phyloP scores from a whole-genome alignment of 2,329 filamentous ascomycete genomes.

The Arthroderma sp. region DNA sequence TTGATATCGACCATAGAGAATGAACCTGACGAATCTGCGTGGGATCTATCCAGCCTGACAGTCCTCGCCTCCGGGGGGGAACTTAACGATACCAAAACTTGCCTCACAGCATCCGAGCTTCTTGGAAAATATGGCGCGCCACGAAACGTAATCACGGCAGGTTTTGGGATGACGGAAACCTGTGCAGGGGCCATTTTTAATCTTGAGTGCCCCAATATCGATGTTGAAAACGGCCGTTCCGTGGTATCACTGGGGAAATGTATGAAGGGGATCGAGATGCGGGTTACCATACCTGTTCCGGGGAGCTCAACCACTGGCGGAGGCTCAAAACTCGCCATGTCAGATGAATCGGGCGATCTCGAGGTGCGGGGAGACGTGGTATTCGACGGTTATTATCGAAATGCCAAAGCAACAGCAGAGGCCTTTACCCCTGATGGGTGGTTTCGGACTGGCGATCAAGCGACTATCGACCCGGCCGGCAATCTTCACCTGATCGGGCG shows the following conservation, averaged over 20 bases:
- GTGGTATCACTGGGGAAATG: conserved; percentile 28
- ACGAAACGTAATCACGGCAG: conserved; percentile 26
- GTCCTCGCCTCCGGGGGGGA: conserved; percentile 32
- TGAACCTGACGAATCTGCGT: background rate
- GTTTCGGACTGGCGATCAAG: conserved; percentile 15
- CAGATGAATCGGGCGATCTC: conserved; percentile 19
- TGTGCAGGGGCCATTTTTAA: conserved; percentile 39
- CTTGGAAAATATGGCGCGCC: background rate
- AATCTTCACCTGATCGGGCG: conserved; percentile 29
- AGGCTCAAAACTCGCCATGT: conserved; percentile 13
- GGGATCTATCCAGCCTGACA: conserved; percentile 19
- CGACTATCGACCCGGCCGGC: conserved; percentile 22
- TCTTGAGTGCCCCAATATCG: conserved; percentile 28
- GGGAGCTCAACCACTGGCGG: background rate
- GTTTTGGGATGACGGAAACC: conserved; percentile 42
- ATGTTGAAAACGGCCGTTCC: conserved; percentile 16
- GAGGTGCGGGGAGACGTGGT: conserved; percentile 23
- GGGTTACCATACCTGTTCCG: background rate
- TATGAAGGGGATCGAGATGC: conserved; percentile 17
- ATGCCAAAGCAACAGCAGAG: conserved; percentile 9
- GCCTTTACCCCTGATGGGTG: conserved; percentile 14
- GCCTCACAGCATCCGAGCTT: background rate
- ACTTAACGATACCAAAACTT: conserved; percentile 31
- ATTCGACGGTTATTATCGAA: conserved; percentile 14
- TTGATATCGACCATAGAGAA: background rate